phyloP scores from a whole-genome alignment of 176 grass and related monocot species.

The Thinopyrum elongatum region DNA sequence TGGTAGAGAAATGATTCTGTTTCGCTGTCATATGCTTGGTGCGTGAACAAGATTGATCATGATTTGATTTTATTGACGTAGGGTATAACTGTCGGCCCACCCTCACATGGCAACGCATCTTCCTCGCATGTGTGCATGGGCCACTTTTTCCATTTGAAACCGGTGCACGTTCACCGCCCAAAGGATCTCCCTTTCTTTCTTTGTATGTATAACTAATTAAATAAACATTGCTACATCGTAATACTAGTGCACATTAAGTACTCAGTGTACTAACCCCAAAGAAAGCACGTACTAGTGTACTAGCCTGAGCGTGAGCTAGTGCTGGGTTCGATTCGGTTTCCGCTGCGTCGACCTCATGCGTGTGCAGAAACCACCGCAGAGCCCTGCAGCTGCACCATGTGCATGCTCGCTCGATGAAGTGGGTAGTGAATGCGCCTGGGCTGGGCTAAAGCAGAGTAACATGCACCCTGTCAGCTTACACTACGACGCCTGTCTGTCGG shows the following conservation, averaged over 20 bases:
- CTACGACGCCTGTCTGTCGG: neutral
- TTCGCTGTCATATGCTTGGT: neutral
- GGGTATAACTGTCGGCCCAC: conserved; percentile 6
- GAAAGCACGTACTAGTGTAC: neutral
- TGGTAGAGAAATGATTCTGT: neutral
- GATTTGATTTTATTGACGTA: neutral
- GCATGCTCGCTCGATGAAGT: neutral
- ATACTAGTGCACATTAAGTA: too few species aligned
- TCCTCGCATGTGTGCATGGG: neutral
- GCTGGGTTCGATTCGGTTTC: neutral
- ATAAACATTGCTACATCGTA: too few species aligned
- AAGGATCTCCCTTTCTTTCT: neutral
- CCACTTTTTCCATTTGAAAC: too few species aligned
- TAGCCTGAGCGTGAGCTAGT: neutral
- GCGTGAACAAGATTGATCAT: neutral
- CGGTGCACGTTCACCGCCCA: neutral
- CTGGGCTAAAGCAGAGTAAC: neutral
- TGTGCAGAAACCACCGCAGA: neutral
- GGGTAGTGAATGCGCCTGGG: neutral
- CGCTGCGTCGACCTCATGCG: neutral
- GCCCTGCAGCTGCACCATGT: neutral
- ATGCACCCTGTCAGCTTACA: conserved; percentile 17
- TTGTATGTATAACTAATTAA: too few species aligned
- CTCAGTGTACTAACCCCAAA: neutral
- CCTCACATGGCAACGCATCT: conserved; percentile 14